Evolutionary conservation across 2,329 filamentous ascomycete species (phyloP), one percentile per base, ranked within the genome.

Genomic region (Pseudocercospora cruenta): DNA sequence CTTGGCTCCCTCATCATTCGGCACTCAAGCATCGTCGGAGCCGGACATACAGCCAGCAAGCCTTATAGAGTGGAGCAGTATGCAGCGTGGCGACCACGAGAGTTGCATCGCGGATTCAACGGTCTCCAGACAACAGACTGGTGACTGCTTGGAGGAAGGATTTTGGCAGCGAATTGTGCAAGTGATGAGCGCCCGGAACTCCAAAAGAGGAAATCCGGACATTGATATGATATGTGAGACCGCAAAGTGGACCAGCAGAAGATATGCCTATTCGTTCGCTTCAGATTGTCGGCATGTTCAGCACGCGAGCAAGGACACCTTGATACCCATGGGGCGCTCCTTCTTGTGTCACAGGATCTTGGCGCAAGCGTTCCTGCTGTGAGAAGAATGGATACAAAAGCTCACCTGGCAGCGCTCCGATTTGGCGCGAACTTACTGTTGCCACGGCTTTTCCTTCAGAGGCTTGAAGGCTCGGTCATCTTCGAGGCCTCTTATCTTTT

Each of bases 261-360:
- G 26, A 53, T 33, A 39, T 51, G 53, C 54, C 49, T 58, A 60
- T 63, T 66, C 53, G 64, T 51, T 66, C 60, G 55, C 55, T 49
- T 63, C 31, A n/a, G 24, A 26, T 22, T 63, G 33, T 65, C 58
- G 31, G 43, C 33, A 65, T 53, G 33, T 45, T n/a, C 24, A 45
- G 57, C 57, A 47, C 57, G 57, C 57, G 57, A 59, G 36, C 55
- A 58, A 39, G 55, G 21, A 22, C 24, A 36, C 10, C 24, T 59
- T 51, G 45, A 49, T 39, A 33, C 60, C 47, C 47, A 63, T 60
- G 64, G 64, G 24, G 64, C 47, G 28, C 22, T 63, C 36, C 39
- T 21, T 21, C 21, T 60, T 58, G 57, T 60, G 57, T 64, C 31
- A 55, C 59, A 62, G 14, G 47, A 39, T 39, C 24, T 28, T 16